phyloP scores from a whole-genome alignment of 257 asterid species.

The Solanum ossicruentum region DNA sequence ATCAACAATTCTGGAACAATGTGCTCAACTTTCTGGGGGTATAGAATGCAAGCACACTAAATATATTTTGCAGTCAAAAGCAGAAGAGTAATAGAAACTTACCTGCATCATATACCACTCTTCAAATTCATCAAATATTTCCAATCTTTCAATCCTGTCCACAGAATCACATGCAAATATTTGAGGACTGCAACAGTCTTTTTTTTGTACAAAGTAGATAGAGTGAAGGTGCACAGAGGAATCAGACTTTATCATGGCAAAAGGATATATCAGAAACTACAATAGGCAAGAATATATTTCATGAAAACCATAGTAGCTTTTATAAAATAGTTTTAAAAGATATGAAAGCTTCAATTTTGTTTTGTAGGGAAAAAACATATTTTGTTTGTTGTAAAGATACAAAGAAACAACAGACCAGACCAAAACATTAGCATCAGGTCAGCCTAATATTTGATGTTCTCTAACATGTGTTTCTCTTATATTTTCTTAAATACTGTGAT shows the following conservation, averaged over 20 bases:
- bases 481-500: background rate
- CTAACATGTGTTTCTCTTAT: background rate
- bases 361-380: background rate
- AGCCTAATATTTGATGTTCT: background rate
- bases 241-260: constrained; percentile 1
- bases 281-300: background rate
- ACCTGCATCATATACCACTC: constrained; percentile 99
- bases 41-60: background rate
- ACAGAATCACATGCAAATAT: constrained; percentile 12
- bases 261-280: constrained; percentile 4
- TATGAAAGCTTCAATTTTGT: background rate
- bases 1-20: background rate
- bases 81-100: constrained; percentile 20
- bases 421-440: background rate
- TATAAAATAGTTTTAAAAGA: background rate
- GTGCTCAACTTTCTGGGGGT: background rate
- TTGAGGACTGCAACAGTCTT: background rate
- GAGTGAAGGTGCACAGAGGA: constrained; percentile 10
- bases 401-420: background rate
- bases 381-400: background rate
- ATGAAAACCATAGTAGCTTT: background rate
- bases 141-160: constrained; percentile 86
- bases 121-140: constrained; percentile 60
- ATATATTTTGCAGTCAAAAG: background rate
- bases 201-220: background rate